These are phyloP conservation scores for Lepraria neglecta DNA, from an alignment of 495 filamentous ascomycete genomes.

Conservation along the genomic window DNA sequence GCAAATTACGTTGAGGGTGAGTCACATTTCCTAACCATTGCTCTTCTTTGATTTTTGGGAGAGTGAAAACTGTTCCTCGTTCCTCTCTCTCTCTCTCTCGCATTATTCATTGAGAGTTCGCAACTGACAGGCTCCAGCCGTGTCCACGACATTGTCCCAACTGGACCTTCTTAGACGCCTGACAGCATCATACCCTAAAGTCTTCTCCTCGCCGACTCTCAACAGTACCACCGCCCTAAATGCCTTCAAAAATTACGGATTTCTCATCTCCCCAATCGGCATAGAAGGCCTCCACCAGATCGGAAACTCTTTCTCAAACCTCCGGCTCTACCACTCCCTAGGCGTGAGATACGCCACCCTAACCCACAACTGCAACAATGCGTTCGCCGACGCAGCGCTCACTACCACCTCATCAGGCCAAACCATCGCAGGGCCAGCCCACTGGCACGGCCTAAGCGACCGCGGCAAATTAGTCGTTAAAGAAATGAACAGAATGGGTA, in stretches of 20 bases:
- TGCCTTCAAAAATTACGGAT: conserved; percentile 50
- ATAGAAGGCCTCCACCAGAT: conserved; percentile 96
- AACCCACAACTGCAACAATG: conserved; percentile 91
- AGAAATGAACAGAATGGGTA: conserved; percentile 52
- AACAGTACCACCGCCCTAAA: conserved; percentile 53
- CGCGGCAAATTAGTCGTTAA: conserved; percentile 55
- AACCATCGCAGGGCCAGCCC: conserved; percentile 33
- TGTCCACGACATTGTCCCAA: conserved; percentile 71
- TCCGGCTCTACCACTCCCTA: conserved; percentile 65
- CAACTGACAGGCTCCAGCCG: conserved; percentile 36
- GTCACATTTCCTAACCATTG: conserved; percentile 21
- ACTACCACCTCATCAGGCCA: conserved; percentile 31
- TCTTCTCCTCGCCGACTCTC: conserved; percentile 56
- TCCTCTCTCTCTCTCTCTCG: not conserved
- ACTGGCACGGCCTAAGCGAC: conserved; percentile 60
- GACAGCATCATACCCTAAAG: conserved; percentile 56
- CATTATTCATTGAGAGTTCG: no score
- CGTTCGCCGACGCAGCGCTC: conserved; percentile 79
- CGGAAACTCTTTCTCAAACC: conserved; percentile 71
- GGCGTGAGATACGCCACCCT: conserved; percentile 90
- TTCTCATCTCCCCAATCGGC: conserved; percentile 64
- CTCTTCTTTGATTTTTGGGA: conserved; percentile 30
- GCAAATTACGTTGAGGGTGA: conserved; percentile 57
- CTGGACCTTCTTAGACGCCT: conserved; percentile 75
- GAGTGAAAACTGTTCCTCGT: not conserved